Conservation (phyloP, 352 stramenopile species). For the Aphanomyces cochlioides region DNA sequence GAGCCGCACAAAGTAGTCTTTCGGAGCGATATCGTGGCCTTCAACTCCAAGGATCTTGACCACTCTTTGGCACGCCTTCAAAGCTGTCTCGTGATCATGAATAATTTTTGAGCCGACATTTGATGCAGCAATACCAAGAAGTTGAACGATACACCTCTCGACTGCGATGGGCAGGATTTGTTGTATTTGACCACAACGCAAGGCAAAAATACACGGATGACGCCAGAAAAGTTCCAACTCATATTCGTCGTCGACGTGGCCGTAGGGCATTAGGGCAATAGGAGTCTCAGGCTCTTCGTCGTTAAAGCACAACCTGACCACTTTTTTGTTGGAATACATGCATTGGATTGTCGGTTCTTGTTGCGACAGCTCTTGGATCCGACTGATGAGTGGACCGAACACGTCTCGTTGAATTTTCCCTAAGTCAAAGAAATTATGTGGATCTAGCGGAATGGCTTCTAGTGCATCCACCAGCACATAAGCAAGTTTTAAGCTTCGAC, state of each 20-base stretch:
- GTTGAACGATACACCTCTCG: neutral
- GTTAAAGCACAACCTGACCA: neutral
- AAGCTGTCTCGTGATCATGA: neutral
- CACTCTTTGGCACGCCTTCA: neutral
- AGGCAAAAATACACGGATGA: conserved; percentile 8
- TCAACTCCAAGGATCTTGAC: no score
- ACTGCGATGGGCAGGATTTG: neutral
- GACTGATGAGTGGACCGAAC: neutral
- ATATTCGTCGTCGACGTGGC: neutral
- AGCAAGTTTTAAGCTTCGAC: neutral
- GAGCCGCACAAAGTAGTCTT: neutral
- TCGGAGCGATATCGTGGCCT: no score
- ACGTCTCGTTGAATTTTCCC: no score
- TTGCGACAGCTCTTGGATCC: neutral
- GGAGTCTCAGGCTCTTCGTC: neutral
- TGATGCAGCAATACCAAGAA: conserved; percentile 11
- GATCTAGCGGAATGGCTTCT: no score
- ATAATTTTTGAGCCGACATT: conserved; percentile 7
- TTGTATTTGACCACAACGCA: neutral
- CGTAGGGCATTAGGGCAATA: conserved; percentile 2
- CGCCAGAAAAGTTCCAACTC: conserved; percentile 18
- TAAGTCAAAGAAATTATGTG: no score
- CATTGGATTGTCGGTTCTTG: neutral
- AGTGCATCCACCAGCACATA: neutral
- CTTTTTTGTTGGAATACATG: neutral